Conservation (phyloP, 805 yeast genomes). For the Ogataea methanolica region DNA sequence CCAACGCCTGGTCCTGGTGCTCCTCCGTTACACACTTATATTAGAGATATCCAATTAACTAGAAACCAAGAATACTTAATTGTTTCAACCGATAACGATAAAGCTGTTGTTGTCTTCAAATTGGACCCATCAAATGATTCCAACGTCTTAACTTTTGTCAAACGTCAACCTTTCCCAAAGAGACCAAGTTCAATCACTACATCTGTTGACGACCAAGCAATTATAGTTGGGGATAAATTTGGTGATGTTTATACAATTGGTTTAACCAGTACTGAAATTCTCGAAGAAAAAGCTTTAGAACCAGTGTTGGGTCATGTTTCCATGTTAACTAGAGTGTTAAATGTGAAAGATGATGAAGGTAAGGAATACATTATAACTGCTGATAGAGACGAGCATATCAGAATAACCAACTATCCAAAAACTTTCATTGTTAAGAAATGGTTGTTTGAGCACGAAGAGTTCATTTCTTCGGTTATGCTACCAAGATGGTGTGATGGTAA, state of each 20-base stretch:
- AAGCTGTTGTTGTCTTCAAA: constrained; percentile 65
- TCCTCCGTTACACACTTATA: constrained; percentile 60
- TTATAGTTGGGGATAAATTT: constrained; percentile 87
- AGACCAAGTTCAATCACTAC: constrained; percentile 83
- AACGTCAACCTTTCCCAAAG: constrained; percentile 80
- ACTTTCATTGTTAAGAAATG: constrained; percentile 74
- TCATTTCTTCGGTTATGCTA: constrained; percentile 61
- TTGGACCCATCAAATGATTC: constrained; percentile 24
- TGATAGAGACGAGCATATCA: constrained; percentile 95
- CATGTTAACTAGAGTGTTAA: constrained; percentile 77
- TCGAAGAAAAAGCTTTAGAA: constrained; percentile 39
- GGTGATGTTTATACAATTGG: constrained; percentile 83
- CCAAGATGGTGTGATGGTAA: constrained; percentile 45
- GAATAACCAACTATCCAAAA: constrained; percentile 76
- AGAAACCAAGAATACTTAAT: constrained; percentile 51
- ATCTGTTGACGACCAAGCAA: constrained; percentile 42
- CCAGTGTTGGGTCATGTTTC: constrained; percentile 96
- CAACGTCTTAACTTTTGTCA: constrained; percentile 46
- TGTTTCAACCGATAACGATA: constrained; percentile 78
- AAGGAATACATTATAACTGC: constrained; percentile 64
- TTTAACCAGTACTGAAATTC: constrained; percentile 33
- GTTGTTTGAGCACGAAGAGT: constrained; percentile 83
- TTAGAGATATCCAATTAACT: constrained; percentile 57
- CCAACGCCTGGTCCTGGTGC: constrained; percentile 68
- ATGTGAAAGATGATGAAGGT: constrained; percentile 36